A percentile compares a stretch with the other conserved stretches of the same genome.
Evolutionary conservation across 306 rosid genomes (phyloP).

Genomic region (Adenanthera pavonina): DNA sequence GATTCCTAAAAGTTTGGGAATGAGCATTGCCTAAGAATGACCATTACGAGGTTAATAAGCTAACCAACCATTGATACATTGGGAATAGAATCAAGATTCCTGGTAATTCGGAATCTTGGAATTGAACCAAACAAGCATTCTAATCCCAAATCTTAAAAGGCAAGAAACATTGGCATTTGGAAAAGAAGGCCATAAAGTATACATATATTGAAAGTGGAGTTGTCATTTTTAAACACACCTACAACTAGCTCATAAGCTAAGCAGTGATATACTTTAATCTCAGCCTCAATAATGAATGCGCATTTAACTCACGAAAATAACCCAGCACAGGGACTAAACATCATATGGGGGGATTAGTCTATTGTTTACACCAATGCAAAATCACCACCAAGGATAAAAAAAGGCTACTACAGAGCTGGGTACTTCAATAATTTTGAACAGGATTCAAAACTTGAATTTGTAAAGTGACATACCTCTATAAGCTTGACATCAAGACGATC

Average conservation of each 20-base stretch:
- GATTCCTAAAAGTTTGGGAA: too few relatives aligned
- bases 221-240: not conserved
- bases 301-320: conserved; percentile 8
- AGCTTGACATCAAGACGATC: conserved; percentile 92
- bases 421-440: not conserved
- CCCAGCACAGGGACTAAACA: conserved; percentile 22
- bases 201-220: not conserved
- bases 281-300: not conserved
- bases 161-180: not conserved
- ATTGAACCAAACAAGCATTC: too few relatives aligned
- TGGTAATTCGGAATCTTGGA: too few relatives aligned
- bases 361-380: not conserved
- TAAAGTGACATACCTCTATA: conserved; percentile 70
- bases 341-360: conserved; percentile 17
- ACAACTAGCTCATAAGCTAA: not conserved
- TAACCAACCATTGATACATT: too few relatives aligned
- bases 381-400: conserved; percentile 15
- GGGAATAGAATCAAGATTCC: too few relatives aligned
- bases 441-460: conserved; percentile 1
- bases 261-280: not conserved
- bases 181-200: not conserved
- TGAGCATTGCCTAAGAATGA: too few relatives aligned
- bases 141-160: not conserved
- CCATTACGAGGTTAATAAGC: too few relatives aligned
- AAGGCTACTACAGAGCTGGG: conserved; percentile 1